Percentiles rank a stretch among this genome's conserved stretches.
phyloP scores from a whole-genome alignment of 345 rosid genomes.

The Lumnitzera racemosa region DNA sequence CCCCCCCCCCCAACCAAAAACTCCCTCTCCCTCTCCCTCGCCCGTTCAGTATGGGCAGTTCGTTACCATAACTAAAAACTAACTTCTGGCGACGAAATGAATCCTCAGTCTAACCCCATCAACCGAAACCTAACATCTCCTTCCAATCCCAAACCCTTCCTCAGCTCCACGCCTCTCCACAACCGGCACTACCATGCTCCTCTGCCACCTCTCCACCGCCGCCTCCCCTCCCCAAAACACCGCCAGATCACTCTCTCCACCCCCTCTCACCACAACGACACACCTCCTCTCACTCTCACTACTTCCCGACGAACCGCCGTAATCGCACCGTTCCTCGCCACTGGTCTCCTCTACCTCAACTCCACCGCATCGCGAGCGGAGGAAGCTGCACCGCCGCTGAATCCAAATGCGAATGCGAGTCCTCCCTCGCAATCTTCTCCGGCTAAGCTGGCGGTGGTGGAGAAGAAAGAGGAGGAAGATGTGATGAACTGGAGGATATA shows the following conservation, averaged over 20 bases:
- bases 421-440: constrained; percentile 4
- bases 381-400: constrained; percentile 2
- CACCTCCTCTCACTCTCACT: constrained; percentile 1
- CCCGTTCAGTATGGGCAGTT: too few relatives aligned
- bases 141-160: constrained; percentile 1
- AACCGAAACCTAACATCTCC: not conserved
- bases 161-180: not conserved
- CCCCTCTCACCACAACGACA: not conserved
- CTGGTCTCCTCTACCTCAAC: constrained; percentile 20
- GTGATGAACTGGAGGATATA: constrained; percentile 53
- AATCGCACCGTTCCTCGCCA: constrained; percentile 30
- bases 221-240: constrained; percentile 2
- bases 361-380: constrained; percentile 13
- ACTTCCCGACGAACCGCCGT: constrained; percentile 31
- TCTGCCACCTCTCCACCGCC: constrained; percentile 7
- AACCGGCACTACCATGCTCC: not conserved
- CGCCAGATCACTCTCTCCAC: constrained; percentile 4
- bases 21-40: too few relatives aligned
- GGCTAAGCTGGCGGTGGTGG: constrained; percentile 13
- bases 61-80: too few relatives aligned
- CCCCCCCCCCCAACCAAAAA: too few relatives aligned
- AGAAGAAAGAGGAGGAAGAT: constrained; percentile 22
- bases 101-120: not conserved
- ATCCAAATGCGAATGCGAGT: not conserved
- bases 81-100: constrained; percentile 4